Percentiles rank a stretch among this genome's conserved stretches.
phyloP scores from a whole-genome alignment of 768 basidiomycete genomes.

The Lactarius vividus region DNA sequence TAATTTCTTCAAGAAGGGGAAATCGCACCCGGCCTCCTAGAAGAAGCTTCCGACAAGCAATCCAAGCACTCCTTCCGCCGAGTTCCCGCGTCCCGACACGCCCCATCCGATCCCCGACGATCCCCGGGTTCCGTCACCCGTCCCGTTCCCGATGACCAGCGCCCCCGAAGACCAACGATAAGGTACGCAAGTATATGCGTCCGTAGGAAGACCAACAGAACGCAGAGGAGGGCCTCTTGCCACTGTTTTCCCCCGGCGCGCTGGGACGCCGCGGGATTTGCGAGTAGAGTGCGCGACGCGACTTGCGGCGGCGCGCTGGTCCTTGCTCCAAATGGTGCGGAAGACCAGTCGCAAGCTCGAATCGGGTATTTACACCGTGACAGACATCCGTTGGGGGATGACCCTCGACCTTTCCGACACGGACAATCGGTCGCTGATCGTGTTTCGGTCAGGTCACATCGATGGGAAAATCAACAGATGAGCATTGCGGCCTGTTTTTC shows the following conservation, averaged over 20 bases:
- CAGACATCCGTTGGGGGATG: slow-evolving; percentile 25
- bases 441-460: slow-evolving; percentile 23
- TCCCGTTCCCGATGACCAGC: too few species aligned
- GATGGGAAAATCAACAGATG: slow-evolving; percentile 18
- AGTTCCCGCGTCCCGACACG: slow-evolving; percentile 13
- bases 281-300: slow-evolving; percentile 5
- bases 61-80: slow-evolving; percentile 3
- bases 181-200: not conserved
- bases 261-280: too few species aligned
- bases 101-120: too few species aligned
- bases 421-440: slow-evolving; percentile 23
- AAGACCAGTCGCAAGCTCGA: slow-evolving; percentile 16
- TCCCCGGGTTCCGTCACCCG: too few species aligned
- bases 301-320: not conserved
- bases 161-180: too few species aligned
- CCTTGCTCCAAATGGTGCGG: not conserved
- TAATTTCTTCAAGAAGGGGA: too few species aligned
- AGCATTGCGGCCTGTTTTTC: too few species aligned
- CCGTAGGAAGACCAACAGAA: slow-evolving; percentile 9
- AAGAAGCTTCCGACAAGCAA: too few species aligned
- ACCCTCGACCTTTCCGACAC: slow-evolving; percentile 24
- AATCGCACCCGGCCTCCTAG: too few species aligned
- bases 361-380: slow-evolving; percentile 22
- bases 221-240: slow-evolving; percentile 7
- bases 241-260: too few species aligned